These are phyloP conservation scores for Hyaloscypha variabilis DNA, from an alignment of 495 filamentous ascomycete species.

Conservation along the genomic window DNA sequence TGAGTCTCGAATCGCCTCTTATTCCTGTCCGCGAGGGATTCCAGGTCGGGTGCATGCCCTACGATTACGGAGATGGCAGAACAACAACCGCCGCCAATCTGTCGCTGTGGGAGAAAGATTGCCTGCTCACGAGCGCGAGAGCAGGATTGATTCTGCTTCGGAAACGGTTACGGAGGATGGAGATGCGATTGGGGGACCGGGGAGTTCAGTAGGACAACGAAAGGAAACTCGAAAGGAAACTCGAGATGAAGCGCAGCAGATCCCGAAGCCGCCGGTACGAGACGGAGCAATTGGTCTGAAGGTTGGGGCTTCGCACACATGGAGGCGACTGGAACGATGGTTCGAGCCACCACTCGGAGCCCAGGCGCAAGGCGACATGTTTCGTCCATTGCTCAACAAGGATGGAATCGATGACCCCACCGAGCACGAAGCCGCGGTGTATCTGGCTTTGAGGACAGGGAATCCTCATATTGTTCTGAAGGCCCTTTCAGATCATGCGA, in stretches of 20 bases:
- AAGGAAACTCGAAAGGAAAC: background rate
- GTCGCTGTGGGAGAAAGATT: background rate
- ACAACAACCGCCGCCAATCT: background rate
- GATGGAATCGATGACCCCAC: background rate
- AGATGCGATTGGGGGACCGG: background rate
- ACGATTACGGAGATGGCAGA: constrained; percentile 28
- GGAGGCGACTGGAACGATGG: background rate
- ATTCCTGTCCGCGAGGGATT: constrained; percentile 25
- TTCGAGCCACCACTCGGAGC: background rate
- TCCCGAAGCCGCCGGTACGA: background rate
- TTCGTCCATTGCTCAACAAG: background rate
- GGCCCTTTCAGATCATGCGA: constrained; percentile 6
- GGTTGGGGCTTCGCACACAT: background rate
- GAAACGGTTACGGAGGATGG: background rate
- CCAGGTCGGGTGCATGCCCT: constrained; percentile 27
- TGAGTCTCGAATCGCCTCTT: constrained; percentile 30
- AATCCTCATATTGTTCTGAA: constrained; percentile 20
- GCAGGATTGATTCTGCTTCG: background rate
- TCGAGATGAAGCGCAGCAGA: background rate
- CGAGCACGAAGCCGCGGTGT: background rate
- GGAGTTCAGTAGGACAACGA: background rate
- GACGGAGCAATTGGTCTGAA: background rate
- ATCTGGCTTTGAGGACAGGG: constrained; percentile 12
- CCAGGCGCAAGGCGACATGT: background rate
- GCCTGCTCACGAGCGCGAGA: background rate